Percentiles rank a stretch among this genome's conserved stretches.
These are phyloP conservation scores for Lasiodiplodia hormozganensis DNA, from an alignment of 2,329 filamentous ascomycete species.

Conservation along the genomic window DNA sequence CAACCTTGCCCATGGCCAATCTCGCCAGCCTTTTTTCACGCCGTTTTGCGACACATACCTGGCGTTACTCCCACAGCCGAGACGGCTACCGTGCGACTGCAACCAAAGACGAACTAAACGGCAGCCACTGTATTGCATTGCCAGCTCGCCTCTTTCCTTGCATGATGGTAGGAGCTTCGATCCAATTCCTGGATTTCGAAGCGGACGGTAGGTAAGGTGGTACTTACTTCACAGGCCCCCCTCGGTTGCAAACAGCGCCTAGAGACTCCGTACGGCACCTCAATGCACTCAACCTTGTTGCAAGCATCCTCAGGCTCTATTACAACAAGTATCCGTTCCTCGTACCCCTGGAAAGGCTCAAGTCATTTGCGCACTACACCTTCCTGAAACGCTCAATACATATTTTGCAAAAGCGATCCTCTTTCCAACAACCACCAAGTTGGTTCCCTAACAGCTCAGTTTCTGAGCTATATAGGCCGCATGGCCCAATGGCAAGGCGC, in stretches of 20 bases:
- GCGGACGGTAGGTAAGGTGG: neutral
- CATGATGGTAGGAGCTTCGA: neutral
- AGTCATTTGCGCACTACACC: neutral
- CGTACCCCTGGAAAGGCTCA: no score
- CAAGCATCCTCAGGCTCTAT: no score
- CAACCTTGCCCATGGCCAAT: neutral
- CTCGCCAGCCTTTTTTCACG: neutral
- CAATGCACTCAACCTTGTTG: no score
- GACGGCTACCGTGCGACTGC: neutral
- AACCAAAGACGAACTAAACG: neutral
- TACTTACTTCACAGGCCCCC: neutral
- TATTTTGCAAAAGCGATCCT: neutral
- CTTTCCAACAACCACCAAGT: neutral
- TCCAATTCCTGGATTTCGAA: neutral
- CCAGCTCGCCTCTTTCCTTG: neutral
- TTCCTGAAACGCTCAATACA: neutral
- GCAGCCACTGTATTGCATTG: neutral
- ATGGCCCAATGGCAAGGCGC: conserved; percentile 65
- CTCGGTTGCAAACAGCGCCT: no score
- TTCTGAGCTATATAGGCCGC: conserved; percentile 13
- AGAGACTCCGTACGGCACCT: no score
- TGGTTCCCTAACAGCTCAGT: neutral
- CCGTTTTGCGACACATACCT: neutral
- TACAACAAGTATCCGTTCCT: no score
- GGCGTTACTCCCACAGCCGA: neutral